Base-by-base conservation (phyloP, 495 filamentous ascomycete species). In the Talaromyces nanjingensis region DNA sequence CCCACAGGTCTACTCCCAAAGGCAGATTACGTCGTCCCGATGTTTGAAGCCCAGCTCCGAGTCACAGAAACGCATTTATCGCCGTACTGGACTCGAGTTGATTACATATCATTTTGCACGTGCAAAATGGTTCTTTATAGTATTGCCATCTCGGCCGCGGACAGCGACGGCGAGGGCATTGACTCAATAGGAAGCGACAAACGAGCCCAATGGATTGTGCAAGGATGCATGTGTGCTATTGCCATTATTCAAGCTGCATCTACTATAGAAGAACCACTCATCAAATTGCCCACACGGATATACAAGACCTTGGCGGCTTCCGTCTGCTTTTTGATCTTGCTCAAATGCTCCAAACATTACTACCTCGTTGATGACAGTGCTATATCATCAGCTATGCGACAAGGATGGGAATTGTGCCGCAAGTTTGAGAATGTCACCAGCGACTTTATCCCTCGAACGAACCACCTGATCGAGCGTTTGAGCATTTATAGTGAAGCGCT, bases 81-180 rank as follows among this genome's bases (percentile, higher is more conserved):
- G 7, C 25, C 25, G n/a, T 62, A 39, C 5, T 62, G 60, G 60
- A 25, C 45, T 12, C 12, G 3, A 54, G n/a, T 22, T 11, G 60
- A 62, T 22, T 37, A 54, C 20, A 29, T 62, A 24, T 27, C 4
- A 29, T 62, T 62, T 24, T 49, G 42, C 16, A 20, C 39, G 6
- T 62, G 60, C 45, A 47, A 42, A 14, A 20, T 54, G 60, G 5
- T 62, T 8, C 60, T 62, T 4, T 62, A 62, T n/a, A 22, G 20
- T 5, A 27, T 62, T 39, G 25, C 60, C 7, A 37, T 62, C 6
- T 31, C 60, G 1, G 25, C 39, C 27, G 9, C 47, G 3, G 45
- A 39, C 18, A 25, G 8, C n/a, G 6, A 24, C 7, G 47, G 20
- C 9, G 20, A 20, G 11, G 45, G 25, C 2, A 3, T 12, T 8